Evolutionary conservation across 441 rosid genomes (phyloP), one percentile per base, ranked within the genome.

Genomic region (Metrosideros polymorpha): DNA sequence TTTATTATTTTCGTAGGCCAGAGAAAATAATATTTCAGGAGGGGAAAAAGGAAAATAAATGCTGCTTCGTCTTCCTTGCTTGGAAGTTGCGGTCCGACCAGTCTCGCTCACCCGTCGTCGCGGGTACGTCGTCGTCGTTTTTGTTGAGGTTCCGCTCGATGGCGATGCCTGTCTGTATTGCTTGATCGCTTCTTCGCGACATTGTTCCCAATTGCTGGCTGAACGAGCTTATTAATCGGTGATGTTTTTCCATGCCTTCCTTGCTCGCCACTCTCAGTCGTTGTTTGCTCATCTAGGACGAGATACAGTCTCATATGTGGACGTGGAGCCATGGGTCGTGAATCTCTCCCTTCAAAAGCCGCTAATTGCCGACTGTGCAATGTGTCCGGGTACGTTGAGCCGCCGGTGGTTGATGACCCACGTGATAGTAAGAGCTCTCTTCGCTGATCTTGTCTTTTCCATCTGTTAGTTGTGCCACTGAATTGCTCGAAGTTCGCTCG

Each of bases 401-500:
- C 3, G 55, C n/a, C 42, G 63, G 29, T 2, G n/a, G 47, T 59
- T 71, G 59, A 27, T 56, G 79, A 42, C 24, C 66, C 35, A 54
- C 84, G 25, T 42, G 27, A 49, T 30, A 17, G 42, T 30, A 43
- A 12, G 42, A 77, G 53, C 77, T 76, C 32, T 5, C 18, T 86
- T 39, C 0, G 56, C 84, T 50, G 7, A 45, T 87, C 39, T 43
- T 82, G 77, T 87, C 55, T 54, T 87, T 24, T 25, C 82, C 86
- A 35, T 42, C 39, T 82, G n/a, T 57, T 87, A 96, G 99, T 84
- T 91, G 77, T 53, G 91, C 92, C 66, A 94, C 97, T 52, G 98
- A 95, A 89, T 50, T 96, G 71, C 90, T 96, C 82, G 98, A 95
- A 88, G 88, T 97, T 90, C 88, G 85, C 77, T 91, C 98, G 82